Conservation (phyloP, 1,284 basidiomycete genomes). For the Gomphus bonarii region DNA sequence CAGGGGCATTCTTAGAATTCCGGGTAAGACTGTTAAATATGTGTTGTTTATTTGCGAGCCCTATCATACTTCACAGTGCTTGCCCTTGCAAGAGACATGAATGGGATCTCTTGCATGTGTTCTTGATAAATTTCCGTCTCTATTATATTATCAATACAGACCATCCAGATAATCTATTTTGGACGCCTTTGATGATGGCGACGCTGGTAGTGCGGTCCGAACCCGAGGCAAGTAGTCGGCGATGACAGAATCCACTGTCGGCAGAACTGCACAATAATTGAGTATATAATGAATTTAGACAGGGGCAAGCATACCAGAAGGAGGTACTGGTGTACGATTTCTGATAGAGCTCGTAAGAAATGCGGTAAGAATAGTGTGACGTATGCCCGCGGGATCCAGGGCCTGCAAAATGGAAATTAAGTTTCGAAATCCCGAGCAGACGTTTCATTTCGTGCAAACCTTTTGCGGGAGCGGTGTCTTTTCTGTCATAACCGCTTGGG, state of each 20-base stretch:
- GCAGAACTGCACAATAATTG: constrained; percentile 8
- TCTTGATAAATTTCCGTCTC: neutral
- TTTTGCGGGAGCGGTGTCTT: constrained; percentile 7
- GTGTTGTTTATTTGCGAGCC: neutral
- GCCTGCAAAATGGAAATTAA: constrained; percentile 21
- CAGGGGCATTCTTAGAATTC: constrained; percentile 73
- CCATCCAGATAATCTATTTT: constrained; percentile 31
- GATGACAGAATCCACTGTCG: constrained; percentile 53
- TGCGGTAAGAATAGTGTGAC: constrained; percentile 61
- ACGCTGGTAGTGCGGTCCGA: constrained; percentile 15
- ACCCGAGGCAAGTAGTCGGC: constrained; percentile 50
- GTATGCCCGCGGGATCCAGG: constrained; percentile 61
- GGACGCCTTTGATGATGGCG: constrained; percentile 17
- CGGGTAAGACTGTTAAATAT: constrained; percentile 42
- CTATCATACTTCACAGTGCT: constrained; percentile 2
- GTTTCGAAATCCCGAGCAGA: neutral
- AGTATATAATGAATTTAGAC: neutral
- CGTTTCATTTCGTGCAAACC: constrained; percentile 12
- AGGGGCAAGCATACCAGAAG: constrained; percentile 8
- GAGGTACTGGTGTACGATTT: constrained; percentile 26
- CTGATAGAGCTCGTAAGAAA: constrained; percentile 55
- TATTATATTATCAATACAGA: constrained; percentile 24
- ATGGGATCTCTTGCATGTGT: neutral
- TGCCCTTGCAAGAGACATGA: constrained; percentile 7
- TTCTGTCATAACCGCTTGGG: constrained; percentile 8